Conservation (phyloP, 1,284 basidiomycete genomes). For the Salmacisia buchloeana region DNA sequence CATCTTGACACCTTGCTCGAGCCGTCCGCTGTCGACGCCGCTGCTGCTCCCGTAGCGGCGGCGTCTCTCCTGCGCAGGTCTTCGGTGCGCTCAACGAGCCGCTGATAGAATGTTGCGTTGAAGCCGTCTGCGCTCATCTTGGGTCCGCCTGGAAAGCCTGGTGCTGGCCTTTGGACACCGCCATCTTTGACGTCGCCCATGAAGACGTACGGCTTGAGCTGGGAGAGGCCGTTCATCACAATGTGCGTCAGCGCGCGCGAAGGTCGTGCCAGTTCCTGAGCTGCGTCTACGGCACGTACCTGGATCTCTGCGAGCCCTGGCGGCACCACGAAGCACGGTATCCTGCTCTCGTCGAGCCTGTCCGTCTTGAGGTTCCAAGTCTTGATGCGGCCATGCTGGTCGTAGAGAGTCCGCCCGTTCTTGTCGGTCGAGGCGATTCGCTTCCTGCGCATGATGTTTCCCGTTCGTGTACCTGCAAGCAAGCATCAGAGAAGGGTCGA, state of each 20-base stretch:
- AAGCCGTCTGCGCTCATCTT: slow-evolving; percentile 37
- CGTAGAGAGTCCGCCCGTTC: slow-evolving; percentile 35
- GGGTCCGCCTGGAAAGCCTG: slow-evolving; percentile 36
- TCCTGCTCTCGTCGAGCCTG: slow-evolving; percentile 37
- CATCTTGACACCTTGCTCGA: too few relatives aligned
- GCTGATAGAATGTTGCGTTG: slow-evolving; percentile 38
- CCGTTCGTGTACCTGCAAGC: slow-evolving; percentile 36
- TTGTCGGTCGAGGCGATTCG: slow-evolving; percentile 41
- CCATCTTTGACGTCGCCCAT: slow-evolving; percentile 27
- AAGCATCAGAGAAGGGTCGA: neutral
- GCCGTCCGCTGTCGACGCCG: neutral
- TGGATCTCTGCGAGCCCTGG: slow-evolving; percentile 42
- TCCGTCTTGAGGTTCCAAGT: slow-evolving; percentile 43
- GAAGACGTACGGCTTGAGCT: slow-evolving; percentile 44
- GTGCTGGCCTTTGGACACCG: slow-evolving; percentile 27
- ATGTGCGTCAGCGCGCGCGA: neutral
- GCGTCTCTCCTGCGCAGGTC: neutral
- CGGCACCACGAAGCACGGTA: slow-evolving; percentile 43
- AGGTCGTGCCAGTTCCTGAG: neutral
- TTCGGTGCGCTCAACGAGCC: slow-evolving; percentile 29
- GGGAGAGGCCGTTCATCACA: neutral
- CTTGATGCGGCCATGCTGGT: slow-evolving; percentile 26
- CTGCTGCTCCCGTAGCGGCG: neutral
- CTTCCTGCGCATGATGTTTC: slow-evolving; percentile 46
- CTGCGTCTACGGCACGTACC: slow-evolving; percentile 17